Conservation (phyloP, 2,329 filamentous ascomycete genomes). For the Ophiostoma piceae region DNA sequence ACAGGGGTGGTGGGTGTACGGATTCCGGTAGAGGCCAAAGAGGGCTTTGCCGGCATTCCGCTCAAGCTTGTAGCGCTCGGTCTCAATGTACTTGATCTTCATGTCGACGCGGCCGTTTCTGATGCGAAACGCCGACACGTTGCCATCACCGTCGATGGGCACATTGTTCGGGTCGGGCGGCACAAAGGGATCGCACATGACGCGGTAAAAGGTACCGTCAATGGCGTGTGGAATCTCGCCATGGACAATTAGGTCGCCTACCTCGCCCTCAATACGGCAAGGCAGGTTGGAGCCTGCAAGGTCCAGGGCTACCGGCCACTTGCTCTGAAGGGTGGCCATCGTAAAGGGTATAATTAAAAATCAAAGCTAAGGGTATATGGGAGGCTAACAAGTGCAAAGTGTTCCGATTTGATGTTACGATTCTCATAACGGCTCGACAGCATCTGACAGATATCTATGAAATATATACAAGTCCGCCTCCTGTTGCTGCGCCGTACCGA, state of each 20-base stretch:
- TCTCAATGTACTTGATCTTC: constrained; percentile 36
- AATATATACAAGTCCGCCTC: neutral
- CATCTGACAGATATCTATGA: no score
- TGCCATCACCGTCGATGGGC: constrained; percentile 38
- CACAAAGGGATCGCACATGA: constrained; percentile 41
- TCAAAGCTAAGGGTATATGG: no score
- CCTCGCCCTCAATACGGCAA: constrained; percentile 21
- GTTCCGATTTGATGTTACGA: neutral
- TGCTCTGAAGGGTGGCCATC: neutral
- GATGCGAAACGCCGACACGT: constrained; percentile 35
- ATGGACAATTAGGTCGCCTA: constrained; percentile 18
- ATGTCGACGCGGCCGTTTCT: constrained; percentile 32
- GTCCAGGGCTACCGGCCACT: neutral
- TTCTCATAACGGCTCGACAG: neutral
- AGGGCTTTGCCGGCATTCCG: constrained; percentile 33
- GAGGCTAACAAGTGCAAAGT: no score
- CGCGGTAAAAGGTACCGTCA: constrained; percentile 35
- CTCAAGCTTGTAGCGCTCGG: constrained; percentile 28
- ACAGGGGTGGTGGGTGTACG: constrained; percentile 17
- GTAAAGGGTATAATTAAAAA: no score
- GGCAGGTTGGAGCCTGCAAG: constrained; percentile 10
- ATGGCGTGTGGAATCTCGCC: constrained; percentile 31
- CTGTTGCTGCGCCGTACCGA: no score
- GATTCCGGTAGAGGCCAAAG: constrained; percentile 28
- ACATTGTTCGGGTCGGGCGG: constrained; percentile 35